Evolutionary conservation across 495 filamentous ascomycete genomes (phyloP).

Genomic region (Penicillium mononematosum): DNA sequence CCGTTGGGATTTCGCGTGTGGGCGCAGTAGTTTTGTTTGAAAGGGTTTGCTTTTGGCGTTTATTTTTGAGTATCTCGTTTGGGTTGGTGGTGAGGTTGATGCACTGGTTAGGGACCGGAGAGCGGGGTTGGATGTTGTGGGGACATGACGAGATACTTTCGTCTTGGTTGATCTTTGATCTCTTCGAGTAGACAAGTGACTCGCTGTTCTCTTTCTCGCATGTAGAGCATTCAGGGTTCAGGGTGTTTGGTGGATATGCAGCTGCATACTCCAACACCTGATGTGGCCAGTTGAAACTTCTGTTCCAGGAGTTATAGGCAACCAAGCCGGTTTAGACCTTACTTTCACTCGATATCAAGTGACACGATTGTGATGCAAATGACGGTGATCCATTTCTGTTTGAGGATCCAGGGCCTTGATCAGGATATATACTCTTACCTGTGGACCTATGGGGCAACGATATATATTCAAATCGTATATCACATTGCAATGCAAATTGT

Average conservation of each 20-base stretch:
- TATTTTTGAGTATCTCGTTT: neutral
- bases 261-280: neutral
- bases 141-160: conserved; percentile 14
- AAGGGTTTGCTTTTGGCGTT: neutral
- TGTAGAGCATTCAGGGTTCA: neutral
- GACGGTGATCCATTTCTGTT: neutral
- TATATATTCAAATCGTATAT: neutral
- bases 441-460: no score
- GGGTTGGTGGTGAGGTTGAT: conserved; percentile 10
- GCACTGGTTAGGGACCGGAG: conserved; percentile 5
- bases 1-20: neutral
- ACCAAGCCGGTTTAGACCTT: neutral
- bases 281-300: neutral
- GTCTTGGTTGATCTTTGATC: conserved; percentile 1
- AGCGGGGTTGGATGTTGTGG: conserved; percentile 16
- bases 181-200: neutral
- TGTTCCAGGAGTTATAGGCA: neutral
- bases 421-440: neutral
- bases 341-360: conserved; percentile 4
- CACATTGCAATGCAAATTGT: neutral
- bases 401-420: neutral
- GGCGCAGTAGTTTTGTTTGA: neutral
- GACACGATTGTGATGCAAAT: neutral
- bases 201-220: neutral
- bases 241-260: neutral